A percentile compares a stretch with the other conserved stretches of the same genome.
Conservation (phyloP, 192 early-diverging fungal genomes). For the Dispira parvispora region DNA sequence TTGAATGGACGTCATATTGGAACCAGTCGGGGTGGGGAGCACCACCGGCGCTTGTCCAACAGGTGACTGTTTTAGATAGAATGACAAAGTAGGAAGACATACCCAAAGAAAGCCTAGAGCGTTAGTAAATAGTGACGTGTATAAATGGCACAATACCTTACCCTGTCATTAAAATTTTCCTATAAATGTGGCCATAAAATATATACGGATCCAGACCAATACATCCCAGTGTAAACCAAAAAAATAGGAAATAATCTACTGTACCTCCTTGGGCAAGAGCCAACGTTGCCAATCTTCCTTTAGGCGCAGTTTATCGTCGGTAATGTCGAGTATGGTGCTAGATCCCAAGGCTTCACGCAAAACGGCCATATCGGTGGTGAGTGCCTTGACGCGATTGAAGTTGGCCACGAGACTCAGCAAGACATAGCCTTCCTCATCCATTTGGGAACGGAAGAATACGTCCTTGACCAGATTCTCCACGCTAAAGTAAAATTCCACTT, state of each 20-base stretch:
- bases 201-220: too few species aligned
- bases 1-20: too few species aligned
- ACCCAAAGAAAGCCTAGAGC: too few species aligned
- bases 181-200: too few species aligned
- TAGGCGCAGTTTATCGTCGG: conserved; percentile 39
- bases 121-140: too few species aligned
- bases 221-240: too few species aligned
- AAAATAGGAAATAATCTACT: not conserved
- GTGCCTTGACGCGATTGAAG: conserved; percentile 76
- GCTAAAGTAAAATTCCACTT: conserved; percentile 89
- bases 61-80: too few species aligned
- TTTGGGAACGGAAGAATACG: conserved; percentile 82
- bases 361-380: conserved; percentile 46
- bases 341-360: conserved; percentile 35
- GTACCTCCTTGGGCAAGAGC: conserved; percentile 56
- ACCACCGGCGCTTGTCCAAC: too few species aligned
- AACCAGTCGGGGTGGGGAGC: too few species aligned
- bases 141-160: too few species aligned
- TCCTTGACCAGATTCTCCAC: conserved; percentile 95
- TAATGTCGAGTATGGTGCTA: conserved; percentile 40
- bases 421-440: conserved; percentile 77
- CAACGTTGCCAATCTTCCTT: conserved; percentile 72
- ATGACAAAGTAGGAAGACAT: too few species aligned
- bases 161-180: too few species aligned
- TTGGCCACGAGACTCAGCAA: conserved; percentile 55